Conservation (phyloP, 495 filamentous ascomycete species). For the Penicillium cataractarum region DNA sequence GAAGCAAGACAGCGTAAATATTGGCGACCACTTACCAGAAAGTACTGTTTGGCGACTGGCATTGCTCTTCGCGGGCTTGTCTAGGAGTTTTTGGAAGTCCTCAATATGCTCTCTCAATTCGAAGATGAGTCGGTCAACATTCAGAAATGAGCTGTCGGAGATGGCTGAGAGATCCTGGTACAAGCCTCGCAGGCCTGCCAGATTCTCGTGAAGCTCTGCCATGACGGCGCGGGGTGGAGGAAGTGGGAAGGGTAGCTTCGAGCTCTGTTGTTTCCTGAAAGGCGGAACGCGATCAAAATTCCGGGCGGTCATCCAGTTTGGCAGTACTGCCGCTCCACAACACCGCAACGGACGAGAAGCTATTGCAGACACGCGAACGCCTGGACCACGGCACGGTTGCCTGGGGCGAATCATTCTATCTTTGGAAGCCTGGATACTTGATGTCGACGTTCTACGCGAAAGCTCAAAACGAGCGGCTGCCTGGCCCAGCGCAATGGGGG, state of each 20-base stretch:
- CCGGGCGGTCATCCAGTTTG: slow-evolving; percentile 32
- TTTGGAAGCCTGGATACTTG: not conserved
- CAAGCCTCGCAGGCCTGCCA: slow-evolving; percentile 73
- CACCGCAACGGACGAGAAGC: slow-evolving; percentile 17
- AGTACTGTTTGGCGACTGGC: slow-evolving; percentile 62
- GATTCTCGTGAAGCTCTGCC: slow-evolving; percentile 61
- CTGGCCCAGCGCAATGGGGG: slow-evolving; percentile 29
- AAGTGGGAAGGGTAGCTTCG: slow-evolving; percentile 27
- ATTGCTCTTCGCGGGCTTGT: slow-evolving; percentile 72
- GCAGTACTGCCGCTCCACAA: slow-evolving; percentile 27
- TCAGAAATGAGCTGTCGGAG: slow-evolving; percentile 60
- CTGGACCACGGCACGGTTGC: slow-evolving; percentile 4
- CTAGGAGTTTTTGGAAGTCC: slow-evolving; percentile 76
- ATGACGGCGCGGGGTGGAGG: slow-evolving; percentile 29
- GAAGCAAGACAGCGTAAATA: not conserved
- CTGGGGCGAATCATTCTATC: slow-evolving; percentile 1
- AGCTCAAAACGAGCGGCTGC: not conserved
- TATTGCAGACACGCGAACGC: not conserved
- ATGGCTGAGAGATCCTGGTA: slow-evolving; percentile 77
- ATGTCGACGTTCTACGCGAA: not conserved
- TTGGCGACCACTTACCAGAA: slow-evolving; percentile 46
- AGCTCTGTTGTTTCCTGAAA: slow-evolving; percentile 44
- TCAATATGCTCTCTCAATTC: slow-evolving; percentile 70
- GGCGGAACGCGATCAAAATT: slow-evolving; percentile 49
- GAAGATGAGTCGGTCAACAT: slow-evolving; percentile 62